Percentiles rank a stretch among this genome's conserved stretches.
phyloP scores from a whole-genome alignment of 306 rosid species.

The Malus asiatica region DNA sequence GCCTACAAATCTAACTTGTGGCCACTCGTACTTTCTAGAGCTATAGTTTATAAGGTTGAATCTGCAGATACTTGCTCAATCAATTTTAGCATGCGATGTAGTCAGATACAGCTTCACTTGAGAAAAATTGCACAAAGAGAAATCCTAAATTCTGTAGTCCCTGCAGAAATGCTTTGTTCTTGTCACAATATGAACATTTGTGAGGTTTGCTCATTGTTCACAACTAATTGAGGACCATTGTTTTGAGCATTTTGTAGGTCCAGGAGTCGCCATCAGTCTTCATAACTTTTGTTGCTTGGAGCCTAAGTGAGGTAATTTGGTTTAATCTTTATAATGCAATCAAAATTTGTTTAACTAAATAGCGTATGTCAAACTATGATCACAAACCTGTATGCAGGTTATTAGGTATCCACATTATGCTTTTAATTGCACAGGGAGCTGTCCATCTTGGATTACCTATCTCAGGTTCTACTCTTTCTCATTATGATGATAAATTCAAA shows the following conservation, averaged over 20 bases:
- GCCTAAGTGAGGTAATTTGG: conserved; percentile 62
- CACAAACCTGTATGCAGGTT: conserved; percentile 43
- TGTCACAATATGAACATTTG: neutral
- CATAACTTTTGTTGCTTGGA: conserved; percentile 79
- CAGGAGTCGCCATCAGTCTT: conserved; percentile 66
- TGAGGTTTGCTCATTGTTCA: conserved; percentile 1
- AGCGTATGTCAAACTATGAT: neutral
- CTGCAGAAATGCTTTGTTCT: neutral
- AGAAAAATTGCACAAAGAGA: neutral
- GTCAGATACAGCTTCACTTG: neutral
- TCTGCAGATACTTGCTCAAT: no score
- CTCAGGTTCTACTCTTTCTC: conserved; percentile 49
- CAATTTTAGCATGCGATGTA: no score
- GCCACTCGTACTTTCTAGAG: neutral
- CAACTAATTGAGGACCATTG: neutral
- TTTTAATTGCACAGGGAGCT: conserved; percentile 55
- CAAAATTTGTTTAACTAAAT: neutral
- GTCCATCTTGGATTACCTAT: conserved; percentile 83
- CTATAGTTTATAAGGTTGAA: no score
- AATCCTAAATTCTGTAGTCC: neutral
- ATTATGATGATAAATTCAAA: neutral
- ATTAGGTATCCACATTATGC: conserved; percentile 82
- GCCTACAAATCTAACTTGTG: neutral
- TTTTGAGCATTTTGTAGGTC: conserved; percentile 34
- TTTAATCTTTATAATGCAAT: neutral